Percentiles rank a stretch among this genome's conserved stretches.
Conservation (phyloP, 805 yeast species). For the Ogataea chonburiensis region DNA sequence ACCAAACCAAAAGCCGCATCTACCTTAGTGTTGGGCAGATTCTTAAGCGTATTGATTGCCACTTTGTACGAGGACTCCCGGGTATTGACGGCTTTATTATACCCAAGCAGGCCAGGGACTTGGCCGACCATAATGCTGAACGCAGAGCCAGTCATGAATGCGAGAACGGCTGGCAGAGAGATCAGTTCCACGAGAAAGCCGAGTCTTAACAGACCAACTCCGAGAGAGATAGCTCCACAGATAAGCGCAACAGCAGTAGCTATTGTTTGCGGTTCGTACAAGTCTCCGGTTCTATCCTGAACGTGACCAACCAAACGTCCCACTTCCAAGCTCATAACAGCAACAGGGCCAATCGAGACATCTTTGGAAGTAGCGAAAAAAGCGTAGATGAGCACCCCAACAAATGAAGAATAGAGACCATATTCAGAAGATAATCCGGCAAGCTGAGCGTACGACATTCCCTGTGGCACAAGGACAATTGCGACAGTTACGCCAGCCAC, state of each 20-base stretch:
- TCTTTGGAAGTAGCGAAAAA: slow-evolving; percentile 94
- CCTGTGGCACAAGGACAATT: slow-evolving; percentile 88
- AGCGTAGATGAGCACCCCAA: slow-evolving; percentile 86
- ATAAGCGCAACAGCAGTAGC: slow-evolving; percentile 78
- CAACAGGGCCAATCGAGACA: slow-evolving; percentile 95
- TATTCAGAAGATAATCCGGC: slow-evolving; percentile 81
- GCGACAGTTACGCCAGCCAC: slow-evolving; percentile 95
- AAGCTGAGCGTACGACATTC: slow-evolving; percentile 90
- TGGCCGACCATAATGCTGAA: slow-evolving; percentile 80
- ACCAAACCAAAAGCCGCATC: slow-evolving; percentile 92
- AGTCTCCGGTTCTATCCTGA: slow-evolving; percentile 38
- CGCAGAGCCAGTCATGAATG: slow-evolving; percentile 95
- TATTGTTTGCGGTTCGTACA: slow-evolving; percentile 61
- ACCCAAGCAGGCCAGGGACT: slow-evolving; percentile 84
- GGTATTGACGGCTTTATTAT: slow-evolving; percentile 61
- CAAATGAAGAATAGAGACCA: slow-evolving; percentile 88
- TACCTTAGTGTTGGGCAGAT: slow-evolving; percentile 62
- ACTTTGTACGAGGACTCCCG: slow-evolving; percentile 69
- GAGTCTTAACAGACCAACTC: slow-evolving; percentile 75
- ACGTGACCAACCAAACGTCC: slow-evolving; percentile 73
- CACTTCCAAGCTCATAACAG: slow-evolving; percentile 88
- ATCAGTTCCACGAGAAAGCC: slow-evolving; percentile 89
- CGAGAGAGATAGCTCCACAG: slow-evolving; percentile 84
- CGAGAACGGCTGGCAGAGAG: slow-evolving; percentile 88
- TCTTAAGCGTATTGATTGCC: slow-evolving; percentile 67